A percentile compares a stretch with the other conserved stretches of the same genome.
These are phyloP conservation scores for Trichocladium uniseriatum DNA, from an alignment of 495 filamentous ascomycete species.

Conservation along the genomic window DNA sequence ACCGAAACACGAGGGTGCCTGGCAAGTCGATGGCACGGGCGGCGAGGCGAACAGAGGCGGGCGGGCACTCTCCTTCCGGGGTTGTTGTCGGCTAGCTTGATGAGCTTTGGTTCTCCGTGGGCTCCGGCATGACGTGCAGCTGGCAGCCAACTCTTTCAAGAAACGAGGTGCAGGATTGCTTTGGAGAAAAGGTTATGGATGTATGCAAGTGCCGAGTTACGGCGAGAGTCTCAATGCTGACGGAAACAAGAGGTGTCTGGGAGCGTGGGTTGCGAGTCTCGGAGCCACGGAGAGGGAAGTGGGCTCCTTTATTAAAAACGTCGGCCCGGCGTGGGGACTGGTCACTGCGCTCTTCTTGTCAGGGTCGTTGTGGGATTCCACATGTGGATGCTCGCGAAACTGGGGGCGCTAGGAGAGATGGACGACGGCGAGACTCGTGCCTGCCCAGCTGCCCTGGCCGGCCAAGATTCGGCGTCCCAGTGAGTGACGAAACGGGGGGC, in stretches of 20 bases:
- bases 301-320: slow-evolving; percentile 18
- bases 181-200: not conserved
- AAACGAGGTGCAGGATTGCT: too few species aligned
- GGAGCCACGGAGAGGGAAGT: slow-evolving; percentile 22
- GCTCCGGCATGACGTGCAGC: slow-evolving; percentile 18
- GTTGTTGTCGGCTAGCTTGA: slow-evolving; percentile 14
- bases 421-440: slow-evolving; percentile 5
- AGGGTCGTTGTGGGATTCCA: slow-evolving; percentile 14
- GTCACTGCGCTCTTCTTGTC: too few species aligned
- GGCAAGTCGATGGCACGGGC: too few species aligned
- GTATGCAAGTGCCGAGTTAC: too few species aligned
- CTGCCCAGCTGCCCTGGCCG: slow-evolving; percentile 11
- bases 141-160: not conserved
- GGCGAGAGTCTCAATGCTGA: not conserved
- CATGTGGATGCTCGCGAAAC: slow-evolving; percentile 15
- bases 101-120: slow-evolving; percentile 8
- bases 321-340: slow-evolving; percentile 19
- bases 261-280: slow-evolving; percentile 15
- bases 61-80: slow-evolving; percentile 7
- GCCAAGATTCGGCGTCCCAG: slow-evolving; percentile 5
- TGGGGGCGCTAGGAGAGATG: slow-evolving; percentile 18
- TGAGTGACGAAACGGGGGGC: slow-evolving; percentile 22
- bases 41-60: not conserved
- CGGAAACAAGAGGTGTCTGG: too few species aligned
- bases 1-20: slow-evolving; percentile 18